phyloP scores from a whole-genome alignment of 2,329 filamentous ascomycete genomes.

The Camillea tinctor region DNA sequence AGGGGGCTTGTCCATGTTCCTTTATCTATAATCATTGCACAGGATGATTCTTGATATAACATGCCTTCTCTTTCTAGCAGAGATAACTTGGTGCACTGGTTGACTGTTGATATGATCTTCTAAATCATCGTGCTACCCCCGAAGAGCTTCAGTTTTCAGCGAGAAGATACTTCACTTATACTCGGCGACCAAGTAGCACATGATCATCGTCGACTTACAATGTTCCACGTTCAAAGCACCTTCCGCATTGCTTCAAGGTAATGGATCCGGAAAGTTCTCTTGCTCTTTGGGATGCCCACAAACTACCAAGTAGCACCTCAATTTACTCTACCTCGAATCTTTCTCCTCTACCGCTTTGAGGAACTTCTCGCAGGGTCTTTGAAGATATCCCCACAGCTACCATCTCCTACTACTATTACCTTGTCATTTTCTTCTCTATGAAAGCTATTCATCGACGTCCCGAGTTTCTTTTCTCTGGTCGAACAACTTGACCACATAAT shows the following conservation, averaged over 20 bases:
- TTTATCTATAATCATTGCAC: too few species aligned
- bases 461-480: neutral
- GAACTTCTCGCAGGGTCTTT: neutral
- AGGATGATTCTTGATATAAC: neutral
- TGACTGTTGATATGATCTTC: conserved; percentile 7
- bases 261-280: neutral
- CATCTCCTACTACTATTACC: neutral
- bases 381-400: neutral
- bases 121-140: too few species aligned
- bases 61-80: conserved; percentile 4
- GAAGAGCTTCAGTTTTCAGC: too few species aligned
- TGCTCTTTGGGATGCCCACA: neutral
- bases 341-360: neutral
- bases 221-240: neutral
- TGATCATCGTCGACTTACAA: too few species aligned
- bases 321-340: neutral
- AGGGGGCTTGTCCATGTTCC: too few species aligned
- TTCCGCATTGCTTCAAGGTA: neutral
- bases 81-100: conserved; percentile 14
- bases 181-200: too few species aligned
- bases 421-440: neutral
- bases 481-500: neutral
- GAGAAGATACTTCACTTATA: too few species aligned
- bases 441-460: neutral
- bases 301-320: neutral